phyloP scores from a whole-genome alignment of 2,329 filamentous ascomycete genomes.

The Hypoxylon sp. region DNA sequence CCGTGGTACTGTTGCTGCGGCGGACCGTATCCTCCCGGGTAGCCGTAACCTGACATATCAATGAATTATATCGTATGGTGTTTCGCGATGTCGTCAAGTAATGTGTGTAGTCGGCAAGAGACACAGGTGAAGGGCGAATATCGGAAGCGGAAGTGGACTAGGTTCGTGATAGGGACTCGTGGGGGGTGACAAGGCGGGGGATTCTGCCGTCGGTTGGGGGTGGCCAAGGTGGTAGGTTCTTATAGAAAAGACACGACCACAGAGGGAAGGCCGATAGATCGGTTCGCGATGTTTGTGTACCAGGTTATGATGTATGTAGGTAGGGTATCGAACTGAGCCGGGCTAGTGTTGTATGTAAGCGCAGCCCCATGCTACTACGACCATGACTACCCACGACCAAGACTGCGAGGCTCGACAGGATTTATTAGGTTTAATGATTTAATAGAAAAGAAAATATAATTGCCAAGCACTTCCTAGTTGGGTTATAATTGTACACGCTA shows the following conservation, averaged over 20 bases:
- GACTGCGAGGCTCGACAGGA: constrained; percentile 23
- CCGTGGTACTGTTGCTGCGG: constrained; percentile 53
- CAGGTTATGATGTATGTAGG: constrained; percentile 20
- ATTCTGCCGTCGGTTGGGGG: constrained; percentile 33
- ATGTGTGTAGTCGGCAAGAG: constrained; percentile 13
- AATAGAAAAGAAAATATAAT: constrained; percentile 26
- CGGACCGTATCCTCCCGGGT: constrained; percentile 55
- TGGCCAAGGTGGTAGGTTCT: constrained; percentile 41
- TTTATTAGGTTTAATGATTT: not conserved
- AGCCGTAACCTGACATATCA: constrained; percentile 55
- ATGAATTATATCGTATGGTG: constrained; percentile 14
- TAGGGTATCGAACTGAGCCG: constrained; percentile 13
- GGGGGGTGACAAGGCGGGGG: constrained; percentile 37
- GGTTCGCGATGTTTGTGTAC: constrained; percentile 29
- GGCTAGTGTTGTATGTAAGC: constrained; percentile 36
- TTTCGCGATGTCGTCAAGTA: constrained; percentile 27
- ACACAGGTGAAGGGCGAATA: constrained; percentile 10
- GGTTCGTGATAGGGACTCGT: constrained; percentile 30
- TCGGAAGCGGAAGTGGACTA: constrained; percentile 12
- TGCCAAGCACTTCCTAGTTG: constrained; percentile 33
- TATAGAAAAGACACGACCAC: constrained; percentile 34
- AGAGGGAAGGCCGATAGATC: constrained; percentile 12
- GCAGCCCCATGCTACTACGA: constrained; percentile 38
- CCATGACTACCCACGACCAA: constrained; percentile 11
- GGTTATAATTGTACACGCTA: constrained; percentile 34